phyloP scores from a whole-genome alignment of 257 asterid species.

The Salvia hispanica region DNA sequence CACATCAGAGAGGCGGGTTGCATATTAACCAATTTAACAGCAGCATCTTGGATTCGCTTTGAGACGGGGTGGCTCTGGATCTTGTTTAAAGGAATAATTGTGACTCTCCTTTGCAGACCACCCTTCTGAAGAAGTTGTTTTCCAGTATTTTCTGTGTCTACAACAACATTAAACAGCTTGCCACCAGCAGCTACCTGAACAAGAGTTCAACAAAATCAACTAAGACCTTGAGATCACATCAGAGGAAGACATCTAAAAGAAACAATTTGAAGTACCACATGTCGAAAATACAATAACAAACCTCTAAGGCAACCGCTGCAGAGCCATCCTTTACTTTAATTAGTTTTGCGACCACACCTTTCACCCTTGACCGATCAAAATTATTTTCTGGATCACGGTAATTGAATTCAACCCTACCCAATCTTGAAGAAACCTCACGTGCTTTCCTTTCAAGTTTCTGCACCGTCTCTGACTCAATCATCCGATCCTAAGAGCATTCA shows the following conservation, averaged over 20 bases:
- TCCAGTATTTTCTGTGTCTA: slow-evolving; percentile 88
- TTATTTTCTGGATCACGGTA: slow-evolving; percentile 75
- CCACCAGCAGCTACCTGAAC: slow-evolving; percentile 98
- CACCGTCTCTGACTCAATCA: slow-evolving; percentile 65
- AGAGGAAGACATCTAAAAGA: slow-evolving; percentile 28
- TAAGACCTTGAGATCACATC: slow-evolving; percentile 26
- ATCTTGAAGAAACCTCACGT: slow-evolving; percentile 68
- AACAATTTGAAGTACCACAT: slow-evolving; percentile 19
- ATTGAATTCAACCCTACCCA: slow-evolving; percentile 73
- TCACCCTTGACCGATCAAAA: slow-evolving; percentile 85
- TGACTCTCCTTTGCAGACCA: slow-evolving; percentile 84
- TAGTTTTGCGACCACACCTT: slow-evolving; percentile 95
- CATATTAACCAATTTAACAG: slow-evolving; percentile 67
- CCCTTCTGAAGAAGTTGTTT: slow-evolving; percentile 86
- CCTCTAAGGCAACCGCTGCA: slow-evolving; percentile 91
- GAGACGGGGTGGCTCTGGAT: slow-evolving; percentile 74
- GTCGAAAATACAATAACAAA: slow-evolving; percentile 34
- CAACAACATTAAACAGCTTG: slow-evolving; percentile 86
- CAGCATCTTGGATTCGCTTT: slow-evolving; percentile 63
- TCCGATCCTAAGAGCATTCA: slow-evolving; percentile 60
- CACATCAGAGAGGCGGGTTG: slow-evolving; percentile 10
- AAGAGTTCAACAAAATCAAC: slow-evolving; percentile 23
- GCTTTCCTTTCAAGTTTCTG: slow-evolving; percentile 79
- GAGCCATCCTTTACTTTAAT: slow-evolving; percentile 87
- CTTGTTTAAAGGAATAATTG: slow-evolving; percentile 92